Conservation (phyloP, 768 basidiomycete species). For the Amanita pseudoporphyria region DNA sequence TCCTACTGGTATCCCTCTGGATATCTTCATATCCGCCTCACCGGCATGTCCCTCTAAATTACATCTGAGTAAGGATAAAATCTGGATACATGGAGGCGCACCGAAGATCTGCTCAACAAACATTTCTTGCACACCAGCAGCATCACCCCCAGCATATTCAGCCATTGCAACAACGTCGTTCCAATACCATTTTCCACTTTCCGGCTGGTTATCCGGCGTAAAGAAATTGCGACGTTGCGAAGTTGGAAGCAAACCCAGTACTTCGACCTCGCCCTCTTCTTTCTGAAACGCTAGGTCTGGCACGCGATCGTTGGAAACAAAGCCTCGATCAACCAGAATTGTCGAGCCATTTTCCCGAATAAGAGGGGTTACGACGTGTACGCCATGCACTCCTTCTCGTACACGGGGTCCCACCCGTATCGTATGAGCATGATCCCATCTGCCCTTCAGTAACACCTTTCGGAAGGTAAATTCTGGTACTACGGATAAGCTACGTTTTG, state of each 20-base stretch:
- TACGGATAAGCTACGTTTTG: conserved; percentile 41
- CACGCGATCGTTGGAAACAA: conserved; percentile 52
- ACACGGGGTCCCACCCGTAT: conserved; percentile 82
- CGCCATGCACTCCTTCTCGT: conserved; percentile 82
- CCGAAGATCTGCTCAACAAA: conserved; percentile 89
- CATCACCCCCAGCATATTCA: conserved; percentile 62
- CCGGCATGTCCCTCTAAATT: conserved; percentile 74
- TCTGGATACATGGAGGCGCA: conserved; percentile 25
- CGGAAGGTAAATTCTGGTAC: conserved; percentile 88
- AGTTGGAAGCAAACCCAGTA: conserved; percentile 82
- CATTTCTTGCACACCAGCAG: conserved; percentile 73
- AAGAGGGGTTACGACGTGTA: conserved; percentile 82
- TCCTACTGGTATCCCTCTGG: conserved; percentile 78
- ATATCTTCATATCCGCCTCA: conserved; percentile 47
- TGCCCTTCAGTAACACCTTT: conserved; percentile 70
- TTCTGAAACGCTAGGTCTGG: conserved; percentile 19
- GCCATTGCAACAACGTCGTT: conserved; percentile 78
- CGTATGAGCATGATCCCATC: conserved; percentile 67
- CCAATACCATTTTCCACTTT: conserved; percentile 87
- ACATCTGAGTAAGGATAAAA: neutral
- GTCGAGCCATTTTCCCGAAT: conserved; percentile 73
- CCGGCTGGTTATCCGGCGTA: conserved; percentile 82
- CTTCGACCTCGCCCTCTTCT: conserved; percentile 51
- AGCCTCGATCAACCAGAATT: conserved; percentile 88
- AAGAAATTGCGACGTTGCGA: conserved; percentile 68